Conservation (phyloP, 352 stramenopile genomes). For the Phytophthora vignae region DNA sequence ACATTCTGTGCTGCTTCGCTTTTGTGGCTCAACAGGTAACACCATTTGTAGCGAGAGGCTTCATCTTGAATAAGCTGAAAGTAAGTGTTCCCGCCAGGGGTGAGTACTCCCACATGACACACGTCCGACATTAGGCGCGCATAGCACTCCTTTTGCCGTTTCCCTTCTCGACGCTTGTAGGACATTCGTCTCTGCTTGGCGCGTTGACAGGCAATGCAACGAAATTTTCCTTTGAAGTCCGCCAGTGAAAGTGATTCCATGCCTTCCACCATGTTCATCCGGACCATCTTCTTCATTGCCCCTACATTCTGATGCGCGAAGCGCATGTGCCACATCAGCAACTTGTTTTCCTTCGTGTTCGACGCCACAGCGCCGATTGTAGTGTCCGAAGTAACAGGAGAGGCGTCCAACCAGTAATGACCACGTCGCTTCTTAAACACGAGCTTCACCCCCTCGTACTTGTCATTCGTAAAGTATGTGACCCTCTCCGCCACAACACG, state of each 20-base stretch:
- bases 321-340: slow-evolving; percentile 7
- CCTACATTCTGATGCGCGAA: background rate
- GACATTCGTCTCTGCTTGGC: slow-evolving; percentile 2
- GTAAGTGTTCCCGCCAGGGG: too few relatives aligned
- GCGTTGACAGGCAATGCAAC: background rate
- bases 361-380: background rate
- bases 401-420: background rate
- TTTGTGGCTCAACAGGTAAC: slow-evolving; percentile 4
- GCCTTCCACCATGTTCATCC: background rate
- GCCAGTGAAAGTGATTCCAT: background rate
- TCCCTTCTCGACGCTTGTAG: background rate
- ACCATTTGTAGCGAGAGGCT: slow-evolving; percentile 18
- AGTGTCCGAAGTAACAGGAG: background rate
- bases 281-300: slow-evolving; percentile 1
- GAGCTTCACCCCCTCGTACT: background rate
- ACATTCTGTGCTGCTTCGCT: slow-evolving; percentile 11
- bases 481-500: too few relatives aligned
- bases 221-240: background rate
- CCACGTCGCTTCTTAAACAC: background rate
- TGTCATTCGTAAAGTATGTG: background rate
- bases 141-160: background rate
- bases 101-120: background rate
- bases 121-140: slow-evolving; percentile 2
- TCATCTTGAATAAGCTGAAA: slow-evolving; percentile 23
- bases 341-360: background rate